Base-by-base conservation (phyloP, 108 stramenopile genomes). In the Epithemia pelagica region DNA sequence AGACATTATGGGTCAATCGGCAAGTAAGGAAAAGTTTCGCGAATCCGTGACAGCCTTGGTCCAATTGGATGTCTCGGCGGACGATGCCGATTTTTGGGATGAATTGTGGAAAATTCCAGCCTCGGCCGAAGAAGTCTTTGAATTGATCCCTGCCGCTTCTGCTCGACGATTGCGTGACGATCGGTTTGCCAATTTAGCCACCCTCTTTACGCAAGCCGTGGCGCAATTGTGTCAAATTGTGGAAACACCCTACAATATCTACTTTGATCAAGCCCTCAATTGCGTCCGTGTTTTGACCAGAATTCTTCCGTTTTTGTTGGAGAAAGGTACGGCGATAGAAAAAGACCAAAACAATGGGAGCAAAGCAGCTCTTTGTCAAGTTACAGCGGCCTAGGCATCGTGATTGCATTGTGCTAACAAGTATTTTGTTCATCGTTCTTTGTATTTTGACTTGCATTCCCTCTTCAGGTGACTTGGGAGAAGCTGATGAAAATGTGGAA, bases 161-260 rank as follows among this genome's bases (percentile, higher is more conserved):
- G 88, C 88, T 1, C 72, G 90, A 20, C 64, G 58, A 46, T 67
- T 94, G 29, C 66, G 90, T 22, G 84, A 89, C 59, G 84, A 89
- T 61, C 82, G 86, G 25, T 94, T 91, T 68, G 86, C 83, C 0
- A 96, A 96, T 64, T 62, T 92, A 25, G 86, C 86, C 2, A 91
- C 89, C 30, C 59, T 96, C 31, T 92, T 96, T 66, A 96, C 92
- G 2, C 95, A 96, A 73, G 95, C 95, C 0, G 88, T 90, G 8
- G 95, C 95, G 25, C 95, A 96, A 76, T 66, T 96, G 18, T 96
- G 91, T 82, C 95, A 96, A 77, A 89, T 96, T 67, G 95, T 96
- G 18, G 93, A 96, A 68, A 96, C 95, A 54, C 95, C 95, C 24
- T 94, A 93, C 70, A 91, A 83, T 59, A 93, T 96, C 64, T 96